A percentile compares a stretch with the other conserved stretches of the same genome.
phyloP scores from a whole-genome alignment of 208 protist species.

The Tetramitus jugosus region DNA sequence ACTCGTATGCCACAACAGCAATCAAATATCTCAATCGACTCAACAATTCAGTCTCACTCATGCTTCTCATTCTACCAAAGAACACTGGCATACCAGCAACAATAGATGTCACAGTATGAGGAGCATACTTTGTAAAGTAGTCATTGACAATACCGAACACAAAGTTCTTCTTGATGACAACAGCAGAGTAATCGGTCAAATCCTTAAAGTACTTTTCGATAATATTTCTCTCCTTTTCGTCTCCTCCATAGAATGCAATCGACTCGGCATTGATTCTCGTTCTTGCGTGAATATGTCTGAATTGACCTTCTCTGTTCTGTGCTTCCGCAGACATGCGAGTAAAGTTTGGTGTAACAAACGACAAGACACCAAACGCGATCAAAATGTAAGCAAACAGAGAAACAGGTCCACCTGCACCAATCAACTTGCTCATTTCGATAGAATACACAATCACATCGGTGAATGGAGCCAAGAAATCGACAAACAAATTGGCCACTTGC shows the following conservation, averaged over 20 bases:
- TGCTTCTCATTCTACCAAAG: neutral
- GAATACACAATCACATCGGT: neutral
- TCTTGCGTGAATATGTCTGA: neutral
- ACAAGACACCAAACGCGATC: neutral
- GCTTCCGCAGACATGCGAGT: neutral
- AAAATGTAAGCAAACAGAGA: neutral
- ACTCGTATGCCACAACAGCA: neutral
- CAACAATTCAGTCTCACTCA: neutral
- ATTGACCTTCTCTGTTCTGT: slow-evolving; percentile 13
- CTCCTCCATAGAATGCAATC: slow-evolving; percentile 15
- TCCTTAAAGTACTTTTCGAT: neutral
- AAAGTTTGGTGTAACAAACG: slow-evolving; percentile 11
- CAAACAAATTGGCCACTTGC: neutral
- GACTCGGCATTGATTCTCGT: neutral
- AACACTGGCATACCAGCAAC: neutral
- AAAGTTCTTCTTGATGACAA: slow-evolving; percentile 12
- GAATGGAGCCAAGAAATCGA: neutral
- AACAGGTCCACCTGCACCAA: neutral
- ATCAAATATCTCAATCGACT: slow-evolving; percentile 1
- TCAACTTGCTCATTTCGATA: neutral
- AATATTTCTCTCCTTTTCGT: neutral
- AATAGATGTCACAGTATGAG: neutral
- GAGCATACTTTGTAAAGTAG: slow-evolving; percentile 11
- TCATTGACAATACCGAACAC: slow-evolving; percentile 12
- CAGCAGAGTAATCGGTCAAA: neutral